A percentile compares a stretch with the other conserved stretches of the same genome.
phyloP scores from a whole-genome alignment of 1,284 basidiomycete genomes.

The Gymnopus androsaceus region DNA sequence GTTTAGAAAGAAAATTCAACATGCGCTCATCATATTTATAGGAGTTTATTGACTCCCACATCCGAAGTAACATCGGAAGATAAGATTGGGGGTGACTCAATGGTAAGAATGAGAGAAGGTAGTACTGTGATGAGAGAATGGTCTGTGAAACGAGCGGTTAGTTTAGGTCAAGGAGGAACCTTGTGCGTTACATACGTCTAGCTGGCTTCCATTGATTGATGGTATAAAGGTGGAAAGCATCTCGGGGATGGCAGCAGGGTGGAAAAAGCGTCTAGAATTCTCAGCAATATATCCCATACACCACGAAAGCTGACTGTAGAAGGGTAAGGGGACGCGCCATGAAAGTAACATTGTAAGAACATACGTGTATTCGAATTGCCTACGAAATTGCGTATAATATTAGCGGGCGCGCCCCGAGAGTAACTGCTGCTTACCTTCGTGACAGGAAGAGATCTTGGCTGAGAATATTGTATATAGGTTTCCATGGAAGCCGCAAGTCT shows the following conservation, averaged over 20 bases:
- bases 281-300: conserved; percentile 87
- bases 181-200: conserved; percentile 57
- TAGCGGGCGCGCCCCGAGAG: no score
- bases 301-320: conserved; percentile 71
- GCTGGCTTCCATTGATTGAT: conserved; percentile 69
- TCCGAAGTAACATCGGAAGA: conserved; percentile 76
- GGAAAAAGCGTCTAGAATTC: conserved; percentile 84
- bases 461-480: conserved; percentile 80
- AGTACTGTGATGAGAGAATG: conserved; percentile 78
- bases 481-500: conserved; percentile 89
- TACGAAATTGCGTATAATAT: no score
- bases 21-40: conserved; percentile 85
- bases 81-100: conserved; percentile 79
- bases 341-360: conserved; percentile 28
- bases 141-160: conserved; percentile 44
- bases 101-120: conserved; percentile 81
- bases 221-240: conserved; percentile 88
- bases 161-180: background rate
- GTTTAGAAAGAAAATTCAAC: conserved; percentile 68
- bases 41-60: conserved; percentile 85
- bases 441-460: conserved; percentile 83
- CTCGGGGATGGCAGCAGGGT: conserved; percentile 84
- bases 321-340: conserved; percentile 9
- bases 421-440: no score
- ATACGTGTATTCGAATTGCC: conserved; percentile 81